Percentiles rank a stretch among this genome's conserved stretches.
Evolutionary conservation across 140 eudicot species (phyloP).

Genomic region (Flaveria floridana): DNA sequence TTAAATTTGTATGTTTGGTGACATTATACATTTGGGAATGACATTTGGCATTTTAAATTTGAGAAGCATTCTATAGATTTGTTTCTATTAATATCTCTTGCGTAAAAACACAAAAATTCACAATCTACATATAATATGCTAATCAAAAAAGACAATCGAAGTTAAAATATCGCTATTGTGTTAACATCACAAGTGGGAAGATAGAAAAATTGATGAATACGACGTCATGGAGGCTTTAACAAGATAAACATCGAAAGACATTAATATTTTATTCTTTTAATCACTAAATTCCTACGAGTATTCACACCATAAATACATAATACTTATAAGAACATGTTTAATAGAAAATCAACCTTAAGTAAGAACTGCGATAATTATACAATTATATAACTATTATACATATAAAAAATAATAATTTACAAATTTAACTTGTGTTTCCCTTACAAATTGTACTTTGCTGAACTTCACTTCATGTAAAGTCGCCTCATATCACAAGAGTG

Average conservation of each 20-base stretch:
- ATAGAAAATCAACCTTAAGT: too few relatives aligned
- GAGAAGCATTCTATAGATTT: neutral
- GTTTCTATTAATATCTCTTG: neutral
- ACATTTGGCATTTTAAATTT: conserved; percentile 28
- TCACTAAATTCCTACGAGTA: neutral
- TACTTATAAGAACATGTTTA: too few relatives aligned
- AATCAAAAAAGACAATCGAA: conserved; percentile 11
- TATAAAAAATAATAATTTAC: too few relatives aligned
- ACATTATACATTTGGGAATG: conserved; percentile 17
- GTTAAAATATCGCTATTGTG: neutral
- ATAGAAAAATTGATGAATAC: neutral
- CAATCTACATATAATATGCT: neutral
- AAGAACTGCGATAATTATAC: too few relatives aligned
- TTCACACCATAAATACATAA: too few relatives aligned
- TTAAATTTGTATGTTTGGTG: conserved; percentile 6
- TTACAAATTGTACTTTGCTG: too few relatives aligned
- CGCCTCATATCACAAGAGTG: too few relatives aligned
- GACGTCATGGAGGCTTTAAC: neutral
- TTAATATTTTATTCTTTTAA: neutral
- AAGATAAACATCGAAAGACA: neutral
- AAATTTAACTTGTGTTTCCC: too few relatives aligned
- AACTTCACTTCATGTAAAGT: too few relatives aligned
- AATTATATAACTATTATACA: too few relatives aligned
- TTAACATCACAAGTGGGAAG: neutral
- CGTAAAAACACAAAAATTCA: neutral